Conservation (phyloP, 768 basidiomycete genomes). For the Nidularia pulvinata region DNA sequence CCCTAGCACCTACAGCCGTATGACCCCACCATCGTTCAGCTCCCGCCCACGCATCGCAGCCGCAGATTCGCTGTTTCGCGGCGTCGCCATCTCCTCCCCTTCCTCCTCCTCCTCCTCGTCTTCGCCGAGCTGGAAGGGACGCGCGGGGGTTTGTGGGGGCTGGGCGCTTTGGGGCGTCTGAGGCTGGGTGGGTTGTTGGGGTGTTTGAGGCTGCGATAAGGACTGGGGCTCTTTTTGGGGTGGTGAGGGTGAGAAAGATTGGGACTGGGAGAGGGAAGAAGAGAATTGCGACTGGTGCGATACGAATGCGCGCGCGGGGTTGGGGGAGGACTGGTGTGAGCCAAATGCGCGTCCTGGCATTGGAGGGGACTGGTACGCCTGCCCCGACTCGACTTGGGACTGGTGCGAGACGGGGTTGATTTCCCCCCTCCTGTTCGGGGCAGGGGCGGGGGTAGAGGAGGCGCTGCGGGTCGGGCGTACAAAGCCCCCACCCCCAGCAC, state of each 20-base stretch:
- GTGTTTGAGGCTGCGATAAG: constrained; percentile 3
- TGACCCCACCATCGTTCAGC: constrained; percentile 3
- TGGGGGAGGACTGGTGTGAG: no score
- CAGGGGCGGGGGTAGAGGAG: neutral
- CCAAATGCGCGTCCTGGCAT: no score
- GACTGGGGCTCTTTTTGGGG: neutral
- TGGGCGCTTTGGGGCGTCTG: constrained; percentile 6
- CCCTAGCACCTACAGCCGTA: constrained; percentile 3
- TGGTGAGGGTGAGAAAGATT: constrained; percentile 3
- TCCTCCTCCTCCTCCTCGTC: constrained; percentile 22
- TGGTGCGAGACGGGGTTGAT: no score
- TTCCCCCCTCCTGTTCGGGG: no score
- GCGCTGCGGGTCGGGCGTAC: constrained; percentile 3
- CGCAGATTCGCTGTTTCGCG: neutral
- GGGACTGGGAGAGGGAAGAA: neutral
- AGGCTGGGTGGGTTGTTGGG: constrained; percentile 1
- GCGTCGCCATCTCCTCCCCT: neutral
- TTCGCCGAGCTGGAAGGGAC: constrained; percentile 33
- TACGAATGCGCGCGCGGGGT: no score
- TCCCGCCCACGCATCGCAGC: neutral
- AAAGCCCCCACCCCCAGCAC: neutral
- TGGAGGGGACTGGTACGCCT: no score
- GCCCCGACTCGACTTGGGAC: neutral
- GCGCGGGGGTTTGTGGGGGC: constrained; percentile 18
- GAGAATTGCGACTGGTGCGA: neutral